Evolutionary conservation across 2,329 filamentous ascomycete species (phyloP).

Genomic region (Lachnellula subtilissima): DNA sequence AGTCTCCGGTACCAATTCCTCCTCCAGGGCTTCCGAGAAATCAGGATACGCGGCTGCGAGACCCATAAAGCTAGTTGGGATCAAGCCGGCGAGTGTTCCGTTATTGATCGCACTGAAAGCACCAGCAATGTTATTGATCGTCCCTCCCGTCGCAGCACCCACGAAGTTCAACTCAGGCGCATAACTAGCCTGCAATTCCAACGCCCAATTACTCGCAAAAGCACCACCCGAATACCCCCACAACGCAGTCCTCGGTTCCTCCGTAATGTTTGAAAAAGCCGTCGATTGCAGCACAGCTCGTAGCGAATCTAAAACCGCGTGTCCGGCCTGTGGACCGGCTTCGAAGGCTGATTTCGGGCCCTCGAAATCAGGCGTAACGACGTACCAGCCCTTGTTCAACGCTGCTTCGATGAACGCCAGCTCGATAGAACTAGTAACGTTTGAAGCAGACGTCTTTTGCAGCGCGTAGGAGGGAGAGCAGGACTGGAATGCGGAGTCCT

Average conservation of each 20-base stretch:
- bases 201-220: constrained; percentile 47
- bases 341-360: constrained; percentile 12
- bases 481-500: constrained; percentile 37
- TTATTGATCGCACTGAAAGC: constrained; percentile 35
- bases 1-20: constrained; percentile 23
- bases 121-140: constrained; percentile 38
- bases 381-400: constrained; percentile 9
- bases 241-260: constrained; percentile 22
- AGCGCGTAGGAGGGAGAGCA: constrained; percentile 37
- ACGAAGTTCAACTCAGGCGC: constrained; percentile 47
- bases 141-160: constrained; percentile 46
- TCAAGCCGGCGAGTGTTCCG: constrained; percentile 28
- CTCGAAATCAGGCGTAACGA: constrained; percentile 22
- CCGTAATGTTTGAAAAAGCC: background rate
- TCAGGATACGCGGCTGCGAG: constrained; percentile 5
- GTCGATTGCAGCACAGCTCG: constrained; percentile 14
- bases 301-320: constrained; percentile 19
- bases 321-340: constrained; percentile 12
- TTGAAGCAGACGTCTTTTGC: constrained; percentile 25
- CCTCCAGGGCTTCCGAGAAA: background rate
- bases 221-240: constrained; percentile 56
- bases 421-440: constrained; percentile 28
- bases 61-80: constrained; percentile 9
- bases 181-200: constrained; percentile 47
- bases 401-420: constrained; percentile 22